Percentiles rank a stretch among this genome's conserved stretches.
Conservation (phyloP, 345 rosid genomes). For the Physaria fendleri region DNA sequence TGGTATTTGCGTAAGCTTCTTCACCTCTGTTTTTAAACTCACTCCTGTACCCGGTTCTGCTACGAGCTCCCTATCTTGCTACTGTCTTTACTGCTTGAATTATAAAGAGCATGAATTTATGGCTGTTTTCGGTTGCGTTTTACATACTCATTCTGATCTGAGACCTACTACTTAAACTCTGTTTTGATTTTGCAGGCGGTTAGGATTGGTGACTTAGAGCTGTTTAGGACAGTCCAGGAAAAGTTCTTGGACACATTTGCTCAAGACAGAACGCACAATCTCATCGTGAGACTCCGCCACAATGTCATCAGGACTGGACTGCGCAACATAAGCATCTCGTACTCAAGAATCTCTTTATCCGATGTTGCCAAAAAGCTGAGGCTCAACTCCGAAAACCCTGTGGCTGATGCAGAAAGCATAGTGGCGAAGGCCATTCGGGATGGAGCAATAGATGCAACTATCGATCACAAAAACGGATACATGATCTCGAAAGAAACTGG, state of each 20-base stretch:
- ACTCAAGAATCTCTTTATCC: constrained; percentile 58
- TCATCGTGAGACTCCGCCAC: constrained; percentile 68
- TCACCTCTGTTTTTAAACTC: background rate
- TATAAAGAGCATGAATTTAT: no score
- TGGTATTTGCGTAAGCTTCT: background rate
- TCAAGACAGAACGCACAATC: constrained; percentile 55
- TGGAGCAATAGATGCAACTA: constrained; percentile 78
- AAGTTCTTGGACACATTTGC: constrained; percentile 57
- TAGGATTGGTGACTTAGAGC: constrained; percentile 83
- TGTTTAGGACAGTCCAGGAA: constrained; percentile 64
- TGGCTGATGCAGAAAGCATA: constrained; percentile 79
- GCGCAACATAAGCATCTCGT: constrained; percentile 72
- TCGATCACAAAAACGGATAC: constrained; percentile 63
- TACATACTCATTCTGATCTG: no score
- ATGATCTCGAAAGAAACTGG: constrained; percentile 86
- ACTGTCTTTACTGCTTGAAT: no score
- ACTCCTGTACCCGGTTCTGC: background rate
- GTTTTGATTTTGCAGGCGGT: no score
- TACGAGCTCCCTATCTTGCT: no score
- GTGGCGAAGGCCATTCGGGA: constrained; percentile 82
- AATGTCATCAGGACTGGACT: constrained; percentile 81
- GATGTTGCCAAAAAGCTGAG: constrained; percentile 62
- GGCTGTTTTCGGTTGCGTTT: no score
- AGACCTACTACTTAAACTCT: no score
- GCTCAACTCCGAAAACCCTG: constrained; percentile 52